These are phyloP conservation scores for Chaetomium fimeti DNA, from an alignment of 495 filamentous ascomycete genomes.

Conservation along the genomic window DNA sequence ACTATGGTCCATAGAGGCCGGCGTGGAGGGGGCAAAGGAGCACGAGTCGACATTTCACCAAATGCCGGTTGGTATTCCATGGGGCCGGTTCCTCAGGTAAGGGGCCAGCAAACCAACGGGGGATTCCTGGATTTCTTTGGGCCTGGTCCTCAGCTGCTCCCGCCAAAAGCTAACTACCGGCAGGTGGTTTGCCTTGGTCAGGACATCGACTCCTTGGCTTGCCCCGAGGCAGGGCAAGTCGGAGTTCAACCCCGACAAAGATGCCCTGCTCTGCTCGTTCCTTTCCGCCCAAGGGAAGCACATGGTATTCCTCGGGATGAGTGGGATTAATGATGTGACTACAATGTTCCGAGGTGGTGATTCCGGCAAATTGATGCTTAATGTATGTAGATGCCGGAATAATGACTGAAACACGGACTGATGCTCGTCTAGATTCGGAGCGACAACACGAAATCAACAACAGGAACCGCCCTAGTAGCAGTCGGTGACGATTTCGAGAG, in stretches of 20 bases:
- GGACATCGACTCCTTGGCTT: constrained; percentile 82
- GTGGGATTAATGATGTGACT: constrained; percentile 68
- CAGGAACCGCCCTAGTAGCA: constrained; percentile 67
- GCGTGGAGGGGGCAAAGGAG: constrained; percentile 53
- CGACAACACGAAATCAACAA: constrained; percentile 56
- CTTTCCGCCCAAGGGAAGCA: constrained; percentile 70
- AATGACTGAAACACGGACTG: neutral
- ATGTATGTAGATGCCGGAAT: no score
- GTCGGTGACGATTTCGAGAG: constrained; percentile 73
- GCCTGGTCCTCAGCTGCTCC: neutral
- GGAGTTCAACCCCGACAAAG: constrained; percentile 64
- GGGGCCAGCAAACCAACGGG: neutral
- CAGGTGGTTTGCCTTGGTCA: constrained; percentile 75
- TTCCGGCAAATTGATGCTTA: constrained; percentile 20
- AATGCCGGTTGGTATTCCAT: constrained; percentile 63
- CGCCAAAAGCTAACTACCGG: constrained; percentile 25
- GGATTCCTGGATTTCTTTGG: neutral
- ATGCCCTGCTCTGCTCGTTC: constrained; percentile 80
- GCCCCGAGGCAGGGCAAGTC: constrained; percentile 78
- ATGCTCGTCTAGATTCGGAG: constrained; percentile 50
- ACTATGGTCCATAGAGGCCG: constrained; percentile 66
- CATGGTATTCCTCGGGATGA: constrained; percentile 78
- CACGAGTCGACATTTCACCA: constrained; percentile 55
- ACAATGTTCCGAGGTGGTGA: constrained; percentile 67
- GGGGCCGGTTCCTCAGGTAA: constrained; percentile 46